Evolutionary conservation across 371 early-diverging fungal species (phyloP).

Genomic region (Capillidium rhysosporum): DNA sequence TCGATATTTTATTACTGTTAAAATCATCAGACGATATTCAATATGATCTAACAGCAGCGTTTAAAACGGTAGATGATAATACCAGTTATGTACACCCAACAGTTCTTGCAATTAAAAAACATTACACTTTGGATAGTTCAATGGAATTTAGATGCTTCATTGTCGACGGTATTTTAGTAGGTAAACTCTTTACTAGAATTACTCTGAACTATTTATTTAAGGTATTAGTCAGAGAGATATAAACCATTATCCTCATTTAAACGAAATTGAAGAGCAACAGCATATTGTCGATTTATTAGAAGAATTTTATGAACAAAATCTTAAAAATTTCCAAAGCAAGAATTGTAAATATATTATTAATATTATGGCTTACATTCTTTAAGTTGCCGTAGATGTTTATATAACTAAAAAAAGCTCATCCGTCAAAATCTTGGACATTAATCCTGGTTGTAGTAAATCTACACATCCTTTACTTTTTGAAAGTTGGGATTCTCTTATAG

Average conservation of each 20-base stretch:
- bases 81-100: constrained; percentile 8
- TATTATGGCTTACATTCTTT: too few species aligned
- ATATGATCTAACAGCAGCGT: constrained; percentile 65
- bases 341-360: too few species aligned
- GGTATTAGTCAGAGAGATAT: constrained; percentile 4
- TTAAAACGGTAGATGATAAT: constrained; percentile 26
- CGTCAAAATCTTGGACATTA: too few species aligned
- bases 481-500: too few species aligned
- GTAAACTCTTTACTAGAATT: constrained; percentile 12
- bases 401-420: too few species aligned
- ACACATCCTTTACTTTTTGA: too few species aligned
- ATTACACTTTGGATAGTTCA: constrained; percentile 65
- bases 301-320: too few species aligned
- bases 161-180: constrained; percentile 30
- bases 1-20: constrained; percentile 67
- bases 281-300: too few species aligned
- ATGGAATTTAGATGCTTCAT: constrained; percentile 92
- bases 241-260: neutral
- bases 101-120: constrained; percentile 59
- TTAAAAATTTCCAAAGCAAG: too few species aligned
- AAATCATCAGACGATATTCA: constrained; percentile 78
- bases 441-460: too few species aligned
- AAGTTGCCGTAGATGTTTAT: too few species aligned
- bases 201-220: neutral
- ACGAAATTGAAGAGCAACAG: neutral